Evolutionary conservation across 1,284 basidiomycete genomes (phyloP).

Genomic region (Veloporphyrellus conicus): DNA sequence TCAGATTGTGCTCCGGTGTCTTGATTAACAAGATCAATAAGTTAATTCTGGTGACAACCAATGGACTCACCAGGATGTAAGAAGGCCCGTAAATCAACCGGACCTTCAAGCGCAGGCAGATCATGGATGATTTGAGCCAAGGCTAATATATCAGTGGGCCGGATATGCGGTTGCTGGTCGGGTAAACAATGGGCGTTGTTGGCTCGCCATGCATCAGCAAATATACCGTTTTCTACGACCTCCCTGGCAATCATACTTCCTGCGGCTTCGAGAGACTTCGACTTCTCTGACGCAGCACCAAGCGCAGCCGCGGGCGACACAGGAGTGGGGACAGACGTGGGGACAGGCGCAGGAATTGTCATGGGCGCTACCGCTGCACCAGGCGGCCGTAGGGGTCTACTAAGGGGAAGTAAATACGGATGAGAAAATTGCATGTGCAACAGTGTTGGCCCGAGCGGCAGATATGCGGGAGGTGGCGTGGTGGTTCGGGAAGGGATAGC

Average conservation of each 20-base stretch:
- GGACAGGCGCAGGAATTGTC: conserved; percentile 38
- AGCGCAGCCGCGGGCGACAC: conserved; percentile 69
- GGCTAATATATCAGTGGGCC: conserved; percentile 51
- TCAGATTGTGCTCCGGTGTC: conserved; percentile 2
- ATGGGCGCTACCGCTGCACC: conserved; percentile 45
- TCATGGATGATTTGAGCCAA: conserved; percentile 36
- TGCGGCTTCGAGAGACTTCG: conserved; percentile 60
- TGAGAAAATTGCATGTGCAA: conserved; percentile 65
- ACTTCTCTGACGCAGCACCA: conserved; percentile 56
- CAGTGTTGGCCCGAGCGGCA: conserved; percentile 63
- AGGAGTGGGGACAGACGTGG: conserved; percentile 66
- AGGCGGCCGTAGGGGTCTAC: conserved; percentile 53
- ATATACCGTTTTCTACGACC: conserved; percentile 62
- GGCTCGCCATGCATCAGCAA: conserved; percentile 62
- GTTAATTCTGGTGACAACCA: not conserved
- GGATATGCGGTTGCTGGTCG: conserved; percentile 38
- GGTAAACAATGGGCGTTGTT: conserved; percentile 33
- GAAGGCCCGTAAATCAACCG: conserved; percentile 32
- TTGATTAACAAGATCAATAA: conserved; percentile 6
- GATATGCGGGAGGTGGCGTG: conserved; percentile 64
- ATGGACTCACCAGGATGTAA: conserved; percentile 38
- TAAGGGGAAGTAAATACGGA: conserved; percentile 52
- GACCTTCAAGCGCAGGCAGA: conserved; percentile 27
- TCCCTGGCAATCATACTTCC: conserved; percentile 58
- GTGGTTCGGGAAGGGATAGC: conserved; percentile 47